These are phyloP conservation scores for Ceratocystis smalleyi DNA, from an alignment of 2,329 filamentous ascomycete genomes.

Conservation along the genomic window DNA sequence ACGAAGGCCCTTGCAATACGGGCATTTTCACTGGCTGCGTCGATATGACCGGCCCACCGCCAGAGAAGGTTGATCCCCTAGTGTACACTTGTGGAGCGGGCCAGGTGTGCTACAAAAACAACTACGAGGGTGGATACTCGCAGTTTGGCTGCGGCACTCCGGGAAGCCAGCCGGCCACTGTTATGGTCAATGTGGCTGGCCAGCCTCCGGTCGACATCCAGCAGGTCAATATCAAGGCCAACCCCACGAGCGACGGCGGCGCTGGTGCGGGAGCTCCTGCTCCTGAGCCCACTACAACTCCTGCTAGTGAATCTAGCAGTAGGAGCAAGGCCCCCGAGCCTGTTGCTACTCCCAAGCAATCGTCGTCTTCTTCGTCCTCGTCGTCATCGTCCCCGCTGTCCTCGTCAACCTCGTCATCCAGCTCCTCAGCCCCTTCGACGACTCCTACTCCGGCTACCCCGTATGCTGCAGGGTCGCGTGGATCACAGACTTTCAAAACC, in stretches of 20 bases:
- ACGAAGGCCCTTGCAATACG: constrained; percentile 34
- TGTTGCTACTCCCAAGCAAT: constrained; percentile 1
- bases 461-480: neutral
- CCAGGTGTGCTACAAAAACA: constrained; percentile 40
- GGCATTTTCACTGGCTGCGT: constrained; percentile 45
- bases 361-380: neutral
- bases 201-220: constrained; percentile 21
- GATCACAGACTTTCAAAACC: constrained; percentile 6
- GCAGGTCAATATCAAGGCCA: constrained; percentile 21
- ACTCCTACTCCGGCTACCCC: neutral
- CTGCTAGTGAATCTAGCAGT: neutral
- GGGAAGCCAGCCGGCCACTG: constrained; percentile 34
- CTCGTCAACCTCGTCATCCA: neutral
- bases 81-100: constrained; percentile 39
- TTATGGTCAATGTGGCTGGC: constrained; percentile 33
- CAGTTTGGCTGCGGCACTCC: constrained; percentile 42
- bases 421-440: neutral
- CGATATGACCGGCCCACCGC: constrained; percentile 34
- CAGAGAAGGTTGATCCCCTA: constrained; percentile 39
- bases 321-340: neutral
- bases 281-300: neutral
- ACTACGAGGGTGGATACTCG: constrained; percentile 38
- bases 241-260: constrained; percentile 29
- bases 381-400: neutral
- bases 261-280: constrained; percentile 19